Percentiles rank a stretch among this genome's conserved stretches.
Conservation (phyloP, 176 grass and related monocot species). For the Zizania latifolia region DNA sequence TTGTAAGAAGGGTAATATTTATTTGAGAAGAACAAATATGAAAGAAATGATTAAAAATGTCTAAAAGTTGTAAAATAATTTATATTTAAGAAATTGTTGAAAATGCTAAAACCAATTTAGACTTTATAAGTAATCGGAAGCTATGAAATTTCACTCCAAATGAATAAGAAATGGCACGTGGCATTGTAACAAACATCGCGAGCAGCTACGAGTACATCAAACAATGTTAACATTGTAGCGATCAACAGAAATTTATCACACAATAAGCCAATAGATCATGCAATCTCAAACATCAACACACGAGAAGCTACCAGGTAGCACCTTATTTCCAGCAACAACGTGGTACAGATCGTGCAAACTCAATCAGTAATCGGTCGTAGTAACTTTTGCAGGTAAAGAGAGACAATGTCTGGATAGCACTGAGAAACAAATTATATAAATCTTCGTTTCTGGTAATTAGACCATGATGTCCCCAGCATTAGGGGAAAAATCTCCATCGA, state of each 20-base stretch:
- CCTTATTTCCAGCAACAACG: background rate
- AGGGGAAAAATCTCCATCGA: background rate
- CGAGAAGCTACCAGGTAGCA: no score
- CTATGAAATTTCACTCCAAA: background rate
- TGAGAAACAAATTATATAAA: background rate
- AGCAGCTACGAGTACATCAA: background rate
- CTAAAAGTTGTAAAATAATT: no score
- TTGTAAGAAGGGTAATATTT: no score
- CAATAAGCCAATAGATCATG: no score
- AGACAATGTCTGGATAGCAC: background rate
- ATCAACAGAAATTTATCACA: no score
- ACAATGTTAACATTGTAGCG: background rate
- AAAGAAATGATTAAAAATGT: no score
- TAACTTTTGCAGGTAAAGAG: background rate
- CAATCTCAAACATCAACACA: background rate
- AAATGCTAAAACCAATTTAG: no score
- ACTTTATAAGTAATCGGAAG: no score
- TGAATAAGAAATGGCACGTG: no score
- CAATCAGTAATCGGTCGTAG: background rate
- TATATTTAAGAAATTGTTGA: no score
- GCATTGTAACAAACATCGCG: no score
- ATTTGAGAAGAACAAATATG: no score
- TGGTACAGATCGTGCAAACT: background rate
- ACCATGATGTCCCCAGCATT: background rate
- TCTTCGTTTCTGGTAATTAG: background rate